Percentiles rank a stretch among this genome's conserved stretches.
Evolutionary conservation across 2,329 filamentous ascomycete genomes (phyloP).

Genomic region (Monilinia aucupariae): DNA sequence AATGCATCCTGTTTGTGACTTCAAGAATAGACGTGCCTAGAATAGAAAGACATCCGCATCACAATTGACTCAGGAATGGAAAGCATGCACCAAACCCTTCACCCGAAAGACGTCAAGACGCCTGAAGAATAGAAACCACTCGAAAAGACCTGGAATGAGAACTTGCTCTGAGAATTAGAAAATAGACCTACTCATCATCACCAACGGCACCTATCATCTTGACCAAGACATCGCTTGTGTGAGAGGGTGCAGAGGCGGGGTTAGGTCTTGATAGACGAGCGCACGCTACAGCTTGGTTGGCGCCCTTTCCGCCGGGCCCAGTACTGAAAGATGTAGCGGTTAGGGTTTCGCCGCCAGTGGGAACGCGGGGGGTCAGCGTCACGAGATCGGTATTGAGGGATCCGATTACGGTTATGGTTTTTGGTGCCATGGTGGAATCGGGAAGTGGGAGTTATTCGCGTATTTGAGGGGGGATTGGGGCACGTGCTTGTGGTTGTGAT

Average conservation of each 20-base stretch:
- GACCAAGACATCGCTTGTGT: slow-evolving; percentile 41
- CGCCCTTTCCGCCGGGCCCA: slow-evolving; percentile 86
- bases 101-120: not conserved
- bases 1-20: not conserved
- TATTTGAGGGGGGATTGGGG: slow-evolving; percentile 7
- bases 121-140: not conserved
- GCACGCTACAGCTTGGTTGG: slow-evolving; percentile 89
- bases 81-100: not conserved
- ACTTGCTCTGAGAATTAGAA: not conserved
- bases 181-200: slow-evolving; percentile 9
- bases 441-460: slow-evolving; percentile 1
- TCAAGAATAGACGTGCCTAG: not conserved
- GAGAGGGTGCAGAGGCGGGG: slow-evolving; percentile 23
- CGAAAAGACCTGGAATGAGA: not conserved
- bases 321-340: slow-evolving; percentile 72
- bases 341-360: slow-evolving; percentile 79
- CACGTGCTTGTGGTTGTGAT: slow-evolving; percentile 8
- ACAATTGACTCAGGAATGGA: too few species aligned
- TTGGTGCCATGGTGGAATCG: slow-evolving; percentile 23
- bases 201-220: slow-evolving; percentile 73
- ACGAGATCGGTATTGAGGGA: slow-evolving; percentile 95
- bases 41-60: not conserved
- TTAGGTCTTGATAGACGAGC: slow-evolving; percentile 67
- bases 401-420: slow-evolving; percentile 72
- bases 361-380: slow-evolving; percentile 78